Percentiles rank a stretch among this genome's conserved stretches.
phyloP scores from a whole-genome alignment of 2,329 filamentous ascomycete genomes.

The Aureobasidium zeae region DNA sequence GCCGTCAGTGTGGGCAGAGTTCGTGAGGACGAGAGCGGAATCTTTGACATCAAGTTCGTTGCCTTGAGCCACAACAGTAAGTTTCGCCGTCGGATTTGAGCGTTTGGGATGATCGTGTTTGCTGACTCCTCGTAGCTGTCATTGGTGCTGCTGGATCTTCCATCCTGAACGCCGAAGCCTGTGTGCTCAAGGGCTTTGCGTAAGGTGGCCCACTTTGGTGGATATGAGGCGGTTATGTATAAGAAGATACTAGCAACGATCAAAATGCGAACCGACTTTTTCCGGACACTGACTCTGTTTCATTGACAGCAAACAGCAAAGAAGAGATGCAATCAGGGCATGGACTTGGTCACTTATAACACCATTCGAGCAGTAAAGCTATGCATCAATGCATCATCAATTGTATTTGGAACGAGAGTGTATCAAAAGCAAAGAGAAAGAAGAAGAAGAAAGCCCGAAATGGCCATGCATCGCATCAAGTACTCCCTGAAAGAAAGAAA shows the following conservation, averaged over 20 bases:
- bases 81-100: too few species aligned
- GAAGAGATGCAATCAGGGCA: too few species aligned
- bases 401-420: conserved; percentile 4
- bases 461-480: neutral
- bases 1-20: conserved; percentile 84
- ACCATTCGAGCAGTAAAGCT: too few species aligned
- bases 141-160: conserved; percentile 94
- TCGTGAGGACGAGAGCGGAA: conserved; percentile 72
- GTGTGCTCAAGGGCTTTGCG: conserved; percentile 65
- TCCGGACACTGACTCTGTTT: too few species aligned
- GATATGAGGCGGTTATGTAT: too few species aligned
- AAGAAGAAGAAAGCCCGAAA: neutral
- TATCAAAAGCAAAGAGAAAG: neutral
- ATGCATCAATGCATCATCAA: too few species aligned
- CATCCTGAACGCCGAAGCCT: conserved; percentile 88
- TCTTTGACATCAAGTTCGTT: conserved; percentile 93
- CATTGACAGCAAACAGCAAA: too few species aligned
- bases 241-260: too few species aligned
- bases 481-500: neutral
- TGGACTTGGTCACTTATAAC: too few species aligned
- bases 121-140: conserved; percentile 48
- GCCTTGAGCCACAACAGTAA: conserved; percentile 75
- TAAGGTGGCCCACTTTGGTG: too few species aligned
- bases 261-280: too few species aligned
- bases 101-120: too few species aligned